Evolutionary conservation across 306 rosid species (phyloP).

Genomic region (Morella rubra): DNA sequence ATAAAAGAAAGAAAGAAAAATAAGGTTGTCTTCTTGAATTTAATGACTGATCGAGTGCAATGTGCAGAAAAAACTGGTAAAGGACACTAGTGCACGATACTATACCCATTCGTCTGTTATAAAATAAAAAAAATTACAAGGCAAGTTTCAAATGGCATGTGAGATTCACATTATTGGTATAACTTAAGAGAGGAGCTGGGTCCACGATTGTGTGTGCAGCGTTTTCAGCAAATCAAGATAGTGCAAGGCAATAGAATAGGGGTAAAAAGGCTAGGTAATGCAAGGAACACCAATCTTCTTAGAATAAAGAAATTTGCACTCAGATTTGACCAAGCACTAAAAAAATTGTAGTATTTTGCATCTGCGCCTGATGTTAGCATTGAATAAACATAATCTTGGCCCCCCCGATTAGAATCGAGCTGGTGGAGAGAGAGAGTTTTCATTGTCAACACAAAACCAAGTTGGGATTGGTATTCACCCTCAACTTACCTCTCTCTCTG

Average conservation of each 20-base stretch:
- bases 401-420: slow-evolving; percentile 40
- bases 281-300: slow-evolving; percentile 22
- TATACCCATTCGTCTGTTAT: not conserved
- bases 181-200: slow-evolving; percentile 21
- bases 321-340: slow-evolving; percentile 12
- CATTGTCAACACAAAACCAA: slow-evolving; percentile 48
- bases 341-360: slow-evolving; percentile 30
- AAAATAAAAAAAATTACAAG: slow-evolving; percentile 12
- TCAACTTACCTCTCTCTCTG: slow-evolving; percentile 16
- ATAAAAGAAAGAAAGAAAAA: not conserved
- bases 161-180: slow-evolving; percentile 16
- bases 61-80: not conserved
- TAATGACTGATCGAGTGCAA: slow-evolving; percentile 2
- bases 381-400: slow-evolving; percentile 31
- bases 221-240: slow-evolving; percentile 12
- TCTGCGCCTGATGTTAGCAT: slow-evolving; percentile 31
- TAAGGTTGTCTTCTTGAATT: not conserved
- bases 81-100: not conserved
- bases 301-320: slow-evolving; percentile 14
- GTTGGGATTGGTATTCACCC: slow-evolving; percentile 25
- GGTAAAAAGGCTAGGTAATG: slow-evolving; percentile 12
- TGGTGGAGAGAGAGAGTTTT: slow-evolving; percentile 32
- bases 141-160: slow-evolving; percentile 32
- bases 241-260: slow-evolving; percentile 8
- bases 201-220: slow-evolving; percentile 21